Percentiles rank a stretch among this genome's conserved stretches.
Conservation (phyloP, 257 asterid species). For the Solanum appendiculatum region DNA sequence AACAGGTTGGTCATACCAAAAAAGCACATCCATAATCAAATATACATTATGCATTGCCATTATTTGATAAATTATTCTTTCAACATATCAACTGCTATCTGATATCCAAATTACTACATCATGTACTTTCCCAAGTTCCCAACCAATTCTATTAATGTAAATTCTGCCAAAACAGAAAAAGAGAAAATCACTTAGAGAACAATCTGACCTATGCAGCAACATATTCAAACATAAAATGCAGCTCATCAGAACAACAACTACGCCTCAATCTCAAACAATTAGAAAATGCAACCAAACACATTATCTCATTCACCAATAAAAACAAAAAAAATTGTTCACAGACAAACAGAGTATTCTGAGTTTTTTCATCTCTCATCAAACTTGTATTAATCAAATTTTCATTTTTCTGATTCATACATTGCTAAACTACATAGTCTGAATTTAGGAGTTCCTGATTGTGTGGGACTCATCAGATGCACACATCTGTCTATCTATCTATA, state of each 20-base stretch:
- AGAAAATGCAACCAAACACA: neutral
- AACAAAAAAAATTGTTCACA: neutral
- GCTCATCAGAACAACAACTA: neutral
- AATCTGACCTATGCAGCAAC: neutral
- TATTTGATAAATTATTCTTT: neutral
- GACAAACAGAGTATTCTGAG: neutral
- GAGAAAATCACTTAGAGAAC: neutral
- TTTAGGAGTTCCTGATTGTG: neutral
- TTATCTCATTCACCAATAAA: neutral
- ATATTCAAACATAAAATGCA: neutral
- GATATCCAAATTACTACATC: neutral
- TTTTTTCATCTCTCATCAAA: neutral
- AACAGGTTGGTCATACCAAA: neutral
- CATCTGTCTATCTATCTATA: neutral
- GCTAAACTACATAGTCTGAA: neutral
- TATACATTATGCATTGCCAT: neutral
- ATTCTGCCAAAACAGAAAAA: neutral
- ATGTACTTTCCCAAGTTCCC: neutral
- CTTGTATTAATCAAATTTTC: neutral
- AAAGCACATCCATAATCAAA: neutral
- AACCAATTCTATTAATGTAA: neutral
- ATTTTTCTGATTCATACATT: neutral
- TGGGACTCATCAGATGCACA: neutral
- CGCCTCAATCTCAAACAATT: neutral
- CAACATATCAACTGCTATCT: neutral